Evolutionary conservation across 345 rosid genomes (phyloP).

Genomic region (Gossypium thurberi): DNA sequence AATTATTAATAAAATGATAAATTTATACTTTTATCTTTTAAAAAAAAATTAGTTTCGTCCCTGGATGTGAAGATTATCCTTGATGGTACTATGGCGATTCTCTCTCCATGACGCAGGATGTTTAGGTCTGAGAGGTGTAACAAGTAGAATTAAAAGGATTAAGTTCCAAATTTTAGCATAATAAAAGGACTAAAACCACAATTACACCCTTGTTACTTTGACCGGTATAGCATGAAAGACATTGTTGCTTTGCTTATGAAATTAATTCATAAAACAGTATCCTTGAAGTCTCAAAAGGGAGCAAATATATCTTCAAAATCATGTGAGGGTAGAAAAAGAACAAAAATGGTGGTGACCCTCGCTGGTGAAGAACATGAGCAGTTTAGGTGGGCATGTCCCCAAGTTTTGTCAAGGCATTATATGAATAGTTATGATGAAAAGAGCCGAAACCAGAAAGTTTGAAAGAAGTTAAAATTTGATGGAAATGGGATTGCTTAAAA

Average conservation of each 20-base stretch:
- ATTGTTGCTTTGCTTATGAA: neutral
- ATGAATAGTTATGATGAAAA: conserved; percentile 5
- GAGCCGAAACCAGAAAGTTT: neutral
- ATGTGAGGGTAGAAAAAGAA: neutral
- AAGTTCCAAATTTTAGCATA: too few relatives aligned
- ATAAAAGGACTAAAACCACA: too few relatives aligned
- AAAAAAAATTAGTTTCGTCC: too few relatives aligned
- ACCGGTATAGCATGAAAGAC: neutral
- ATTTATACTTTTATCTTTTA: too few relatives aligned
- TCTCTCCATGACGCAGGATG: too few relatives aligned
- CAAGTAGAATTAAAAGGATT: too few relatives aligned
- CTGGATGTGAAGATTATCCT: too few relatives aligned
- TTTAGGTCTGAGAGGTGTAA: too few relatives aligned
- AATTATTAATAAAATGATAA: too few relatives aligned
- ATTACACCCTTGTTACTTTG: neutral
- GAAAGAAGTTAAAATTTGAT: neutral
- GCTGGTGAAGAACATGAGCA: neutral
- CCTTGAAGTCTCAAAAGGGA: neutral
- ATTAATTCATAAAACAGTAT: neutral
- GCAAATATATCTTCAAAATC: neutral
- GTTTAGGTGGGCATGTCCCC: neutral
- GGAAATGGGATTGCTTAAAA: neutral
- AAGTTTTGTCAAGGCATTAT: neutral
- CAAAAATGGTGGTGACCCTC: neutral
- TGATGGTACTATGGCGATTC: too few relatives aligned